Percentiles rank a stretch among this genome's conserved stretches.
Evolutionary conservation across 2,329 filamentous ascomycete genomes (phyloP).

Genomic region (Fusarium oligoseptatum): DNA sequence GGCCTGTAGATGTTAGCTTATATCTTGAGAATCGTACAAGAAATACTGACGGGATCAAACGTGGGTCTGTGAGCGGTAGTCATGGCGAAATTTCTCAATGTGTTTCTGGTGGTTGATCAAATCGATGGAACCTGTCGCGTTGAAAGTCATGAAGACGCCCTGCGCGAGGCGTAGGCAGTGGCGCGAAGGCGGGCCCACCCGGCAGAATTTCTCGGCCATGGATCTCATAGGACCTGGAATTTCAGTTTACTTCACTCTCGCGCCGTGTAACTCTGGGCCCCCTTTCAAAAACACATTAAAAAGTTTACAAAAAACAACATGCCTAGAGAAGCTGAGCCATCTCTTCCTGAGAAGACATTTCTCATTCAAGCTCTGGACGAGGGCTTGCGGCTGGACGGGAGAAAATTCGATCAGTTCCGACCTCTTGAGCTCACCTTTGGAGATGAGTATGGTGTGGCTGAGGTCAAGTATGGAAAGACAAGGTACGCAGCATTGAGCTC

Average conservation of each 20-base stretch:
- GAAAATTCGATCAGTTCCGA: constrained; percentile 84
- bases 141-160: constrained; percentile 2
- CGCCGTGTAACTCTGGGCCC: constrained; percentile 6
- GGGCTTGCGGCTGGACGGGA: constrained; percentile 85
- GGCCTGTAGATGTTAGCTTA: constrained; percentile 68
- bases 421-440: constrained; percentile 84
- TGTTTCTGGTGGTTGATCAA: constrained; percentile 6
- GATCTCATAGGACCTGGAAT: constrained; percentile 36
- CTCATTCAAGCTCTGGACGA: constrained; percentile 85
- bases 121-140: not conserved
- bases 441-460: constrained; percentile 90
- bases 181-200: constrained; percentile 54
- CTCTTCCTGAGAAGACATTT: constrained; percentile 89
- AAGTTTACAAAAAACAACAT: constrained; percentile 63
- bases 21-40: not conserved
- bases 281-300: constrained; percentile 1
- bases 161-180: constrained; percentile 21
- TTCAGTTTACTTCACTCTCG: not conserved
- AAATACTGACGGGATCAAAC: constrained; percentile 83
- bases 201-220: constrained; percentile 59
- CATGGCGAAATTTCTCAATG: constrained; percentile 57
- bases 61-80: constrained; percentile 86
- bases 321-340: constrained; percentile 93
- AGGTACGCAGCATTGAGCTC: constrained; percentile 65
- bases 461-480: constrained; percentile 90